Percentiles rank a stretch among this genome's conserved stretches.
Evolutionary conservation across 345 rosid species (phyloP).

Genomic region (Gossypium stocksii): DNA sequence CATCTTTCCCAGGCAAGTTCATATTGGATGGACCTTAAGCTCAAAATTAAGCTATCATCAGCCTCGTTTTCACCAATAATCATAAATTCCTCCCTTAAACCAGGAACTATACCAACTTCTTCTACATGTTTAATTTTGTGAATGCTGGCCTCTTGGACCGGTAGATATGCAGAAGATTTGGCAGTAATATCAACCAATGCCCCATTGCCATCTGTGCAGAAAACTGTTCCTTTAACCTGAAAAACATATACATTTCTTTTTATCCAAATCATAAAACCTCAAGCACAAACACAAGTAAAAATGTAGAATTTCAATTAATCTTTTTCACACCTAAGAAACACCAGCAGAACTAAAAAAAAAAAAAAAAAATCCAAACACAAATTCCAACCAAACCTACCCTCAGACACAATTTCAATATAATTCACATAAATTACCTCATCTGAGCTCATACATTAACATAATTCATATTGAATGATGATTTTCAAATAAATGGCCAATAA

Average conservation of each 20-base stretch:
- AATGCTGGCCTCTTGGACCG: conserved; percentile 78
- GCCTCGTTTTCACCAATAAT: conserved; percentile 75
- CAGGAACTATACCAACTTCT: conserved; percentile 89
- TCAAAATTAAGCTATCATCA: conserved; percentile 80
- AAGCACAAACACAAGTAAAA: neutral
- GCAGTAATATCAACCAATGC: conserved; percentile 87
- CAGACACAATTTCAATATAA: neutral
- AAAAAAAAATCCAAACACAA: neutral
- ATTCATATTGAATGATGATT: neutral
- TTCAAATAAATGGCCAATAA: neutral
- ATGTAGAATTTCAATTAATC: neutral
- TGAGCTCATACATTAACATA: neutral
- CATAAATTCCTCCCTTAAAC: conserved; percentile 74
- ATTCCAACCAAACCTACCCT: neutral
- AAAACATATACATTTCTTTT: neutral
- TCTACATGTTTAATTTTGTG: conserved; percentile 60
- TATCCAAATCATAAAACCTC: neutral
- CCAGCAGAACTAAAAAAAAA: neutral
- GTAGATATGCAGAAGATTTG: conserved; percentile 78
- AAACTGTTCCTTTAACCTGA: conserved; percentile 85
- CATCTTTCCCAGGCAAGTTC: conserved; percentile 96
- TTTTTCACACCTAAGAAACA: neutral
- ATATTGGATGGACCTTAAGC: conserved; percentile 64
- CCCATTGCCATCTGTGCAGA: conserved; percentile 60
- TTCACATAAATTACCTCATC: neutral